phyloP scores from a whole-genome alignment of 345 rosid species.

The Punica granatum region DNA sequence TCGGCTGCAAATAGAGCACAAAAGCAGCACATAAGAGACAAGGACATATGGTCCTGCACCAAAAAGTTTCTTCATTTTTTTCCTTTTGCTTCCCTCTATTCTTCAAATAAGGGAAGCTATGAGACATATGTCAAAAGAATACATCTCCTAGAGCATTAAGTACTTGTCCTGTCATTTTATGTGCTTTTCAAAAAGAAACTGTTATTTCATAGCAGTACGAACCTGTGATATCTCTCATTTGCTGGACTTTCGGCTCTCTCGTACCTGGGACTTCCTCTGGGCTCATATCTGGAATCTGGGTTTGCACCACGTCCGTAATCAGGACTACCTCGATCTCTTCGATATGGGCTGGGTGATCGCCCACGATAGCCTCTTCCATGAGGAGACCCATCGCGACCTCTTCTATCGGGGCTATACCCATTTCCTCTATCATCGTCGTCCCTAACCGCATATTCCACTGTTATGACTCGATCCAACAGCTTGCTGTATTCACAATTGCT shows the following conservation, averaged over 20 bases:
- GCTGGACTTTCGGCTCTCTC: slow-evolving; percentile 63
- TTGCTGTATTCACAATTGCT: slow-evolving; percentile 45
- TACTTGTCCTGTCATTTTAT: neutral
- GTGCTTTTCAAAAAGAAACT: neutral
- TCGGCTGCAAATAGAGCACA: neutral
- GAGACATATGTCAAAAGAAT: neutral
- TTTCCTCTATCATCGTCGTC: slow-evolving; percentile 74
- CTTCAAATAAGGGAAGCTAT: neutral
- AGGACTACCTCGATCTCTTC: slow-evolving; percentile 84
- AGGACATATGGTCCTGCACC: neutral
- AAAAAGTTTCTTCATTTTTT: neutral
- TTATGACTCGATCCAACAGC: slow-evolving; percentile 76
- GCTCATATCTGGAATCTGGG: slow-evolving; percentile 37
- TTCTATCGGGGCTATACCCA: slow-evolving; percentile 68
- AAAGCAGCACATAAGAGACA: neutral
- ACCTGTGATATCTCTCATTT: slow-evolving; percentile 45
- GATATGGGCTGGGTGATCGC: slow-evolving; percentile 80
- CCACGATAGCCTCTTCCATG: slow-evolving; percentile 52
- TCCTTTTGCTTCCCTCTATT: neutral
- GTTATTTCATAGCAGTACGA: neutral
- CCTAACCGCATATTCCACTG: slow-evolving; percentile 86
- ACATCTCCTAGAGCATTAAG: too few species aligned
- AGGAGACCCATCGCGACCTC: slow-evolving; percentile 57
- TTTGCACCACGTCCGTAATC: slow-evolving; percentile 81
- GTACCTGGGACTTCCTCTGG: slow-evolving; percentile 40